phyloP scores from a whole-genome alignment of 2,329 filamentous ascomycete species.

The Verruconis gallopava region DNA sequence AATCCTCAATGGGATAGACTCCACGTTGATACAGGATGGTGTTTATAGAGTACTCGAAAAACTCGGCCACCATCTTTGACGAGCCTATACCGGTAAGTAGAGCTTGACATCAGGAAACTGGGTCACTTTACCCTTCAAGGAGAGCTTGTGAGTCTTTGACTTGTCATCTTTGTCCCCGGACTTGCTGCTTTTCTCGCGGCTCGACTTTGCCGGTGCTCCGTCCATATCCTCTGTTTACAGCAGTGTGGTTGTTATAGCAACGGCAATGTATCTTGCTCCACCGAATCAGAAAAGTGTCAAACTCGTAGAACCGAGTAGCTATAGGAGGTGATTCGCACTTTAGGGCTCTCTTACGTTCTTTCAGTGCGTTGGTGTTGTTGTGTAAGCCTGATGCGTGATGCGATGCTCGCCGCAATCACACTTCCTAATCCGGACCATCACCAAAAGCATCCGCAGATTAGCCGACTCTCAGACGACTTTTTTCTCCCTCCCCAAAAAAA shows the following conservation, averaged over 20 bases:
- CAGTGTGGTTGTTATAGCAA: slow-evolving; percentile 8
- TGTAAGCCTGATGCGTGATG: no score
- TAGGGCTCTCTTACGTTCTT: no score
- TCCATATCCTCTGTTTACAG: slow-evolving; percentile 10
- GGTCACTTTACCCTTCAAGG: slow-evolving; percentile 55
- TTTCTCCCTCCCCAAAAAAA: no score
- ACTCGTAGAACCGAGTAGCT: no score
- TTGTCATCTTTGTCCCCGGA: slow-evolving; percentile 43
- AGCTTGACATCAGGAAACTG: neutral
- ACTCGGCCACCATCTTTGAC: slow-evolving; percentile 85
- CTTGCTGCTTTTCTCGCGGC: slow-evolving; percentile 24
- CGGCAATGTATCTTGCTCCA: neutral
- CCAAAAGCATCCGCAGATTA: no score
- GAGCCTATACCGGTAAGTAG: slow-evolving; percentile 35
- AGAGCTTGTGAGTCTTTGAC: slow-evolving; percentile 89
- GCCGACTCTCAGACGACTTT: no score
- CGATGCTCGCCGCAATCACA: no score
- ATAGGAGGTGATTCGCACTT: no score
- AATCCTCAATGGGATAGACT: slow-evolving; percentile 87
- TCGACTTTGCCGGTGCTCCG: slow-evolving; percentile 7
- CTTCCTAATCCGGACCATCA: no score
- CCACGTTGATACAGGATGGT: slow-evolving; percentile 88
- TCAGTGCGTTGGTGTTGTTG: no score
- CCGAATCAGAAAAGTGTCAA: no score
- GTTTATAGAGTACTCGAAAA: slow-evolving; percentile 98